phyloP scores from a whole-genome alignment of 2,329 filamentous ascomycete genomes.

The Alternaria brassicae region DNA sequence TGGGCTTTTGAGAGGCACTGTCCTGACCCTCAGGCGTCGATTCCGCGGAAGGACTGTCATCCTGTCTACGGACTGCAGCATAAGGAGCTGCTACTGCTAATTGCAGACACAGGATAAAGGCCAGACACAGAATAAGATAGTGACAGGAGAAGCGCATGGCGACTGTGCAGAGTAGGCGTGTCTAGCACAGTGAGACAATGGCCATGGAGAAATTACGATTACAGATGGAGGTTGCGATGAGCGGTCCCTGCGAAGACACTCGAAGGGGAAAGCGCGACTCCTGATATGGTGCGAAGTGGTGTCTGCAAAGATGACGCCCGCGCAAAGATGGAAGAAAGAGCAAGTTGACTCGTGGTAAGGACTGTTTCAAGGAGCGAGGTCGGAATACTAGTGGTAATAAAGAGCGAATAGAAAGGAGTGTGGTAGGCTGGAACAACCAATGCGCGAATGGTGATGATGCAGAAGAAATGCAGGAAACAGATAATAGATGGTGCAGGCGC shows the following conservation, averaged over 20 bases:
- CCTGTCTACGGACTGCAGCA: conserved; percentile 38
- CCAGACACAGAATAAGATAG: conserved; percentile 35
- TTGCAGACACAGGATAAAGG: conserved; percentile 38
- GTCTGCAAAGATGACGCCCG: conserved; percentile 20
- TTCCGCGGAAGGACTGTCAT: conserved; percentile 30
- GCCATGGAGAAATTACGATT: conserved; percentile 39
- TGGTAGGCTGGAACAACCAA: conserved; percentile 19
- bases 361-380: conserved; percentile 17
- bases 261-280: conserved; percentile 12
- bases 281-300: neutral
- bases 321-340: conserved; percentile 17
- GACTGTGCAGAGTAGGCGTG: conserved; percentile 14
- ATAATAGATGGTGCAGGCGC: conserved; percentile 3
- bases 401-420: conserved; percentile 35
- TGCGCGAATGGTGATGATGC: conserved; percentile 23
- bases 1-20: conserved; percentile 19
- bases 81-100: conserved; percentile 31
- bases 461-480: conserved; percentile 32
- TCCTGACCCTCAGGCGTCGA: conserved; percentile 22
- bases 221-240: neutral
- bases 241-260: conserved; percentile 7
- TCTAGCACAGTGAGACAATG: conserved; percentile 23
- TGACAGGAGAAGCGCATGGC: conserved; percentile 39
- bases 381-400: conserved; percentile 20
- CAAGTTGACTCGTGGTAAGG: conserved; percentile 20